Percentiles rank a stretch among this genome's conserved stretches.
Evolutionary conservation across 768 basidiomycete genomes (phyloP).

Genomic region (Kondoa malvinella): DNA sequence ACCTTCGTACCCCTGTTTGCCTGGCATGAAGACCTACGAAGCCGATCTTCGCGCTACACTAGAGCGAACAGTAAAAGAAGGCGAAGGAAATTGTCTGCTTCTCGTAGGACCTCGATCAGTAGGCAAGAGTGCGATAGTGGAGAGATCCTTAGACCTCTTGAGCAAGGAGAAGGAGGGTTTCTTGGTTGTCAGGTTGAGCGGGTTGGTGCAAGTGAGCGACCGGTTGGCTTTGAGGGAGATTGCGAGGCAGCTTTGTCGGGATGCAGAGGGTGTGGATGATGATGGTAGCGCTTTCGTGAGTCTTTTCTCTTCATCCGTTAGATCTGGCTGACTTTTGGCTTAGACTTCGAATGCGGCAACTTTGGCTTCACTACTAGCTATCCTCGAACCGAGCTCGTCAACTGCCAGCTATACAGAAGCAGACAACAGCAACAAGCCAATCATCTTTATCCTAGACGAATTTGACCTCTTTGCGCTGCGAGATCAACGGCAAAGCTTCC

Average conservation of each 20-base stretch:
- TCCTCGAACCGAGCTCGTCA: slow-evolving; percentile 25
- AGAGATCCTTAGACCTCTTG: slow-evolving; percentile 20
- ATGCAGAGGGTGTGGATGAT: slow-evolving; percentile 29
- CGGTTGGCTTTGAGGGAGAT: slow-evolving; percentile 82
- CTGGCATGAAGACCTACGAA: slow-evolving; percentile 19
- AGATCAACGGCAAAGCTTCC: slow-evolving; percentile 79
- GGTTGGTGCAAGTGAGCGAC: slow-evolving; percentile 69
- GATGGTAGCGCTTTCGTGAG: slow-evolving; percentile 36
- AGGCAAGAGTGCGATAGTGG: slow-evolving; percentile 26
- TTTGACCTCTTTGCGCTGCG: slow-evolving; percentile 75
- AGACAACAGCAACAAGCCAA: slow-evolving; percentile 28
- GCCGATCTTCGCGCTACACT: slow-evolving; percentile 20
- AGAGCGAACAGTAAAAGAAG: slow-evolving; percentile 23
- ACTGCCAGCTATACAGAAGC: slow-evolving; percentile 27
- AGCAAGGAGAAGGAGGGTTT: slow-evolving; percentile 16
- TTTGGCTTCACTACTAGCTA: slow-evolving; percentile 23
- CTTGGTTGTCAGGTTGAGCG: slow-evolving; percentile 62
- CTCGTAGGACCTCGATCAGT: slow-evolving; percentile 25
- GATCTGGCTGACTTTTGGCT: slow-evolving; percentile 38
- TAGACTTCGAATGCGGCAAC: slow-evolving; percentile 37
- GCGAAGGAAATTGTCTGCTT: slow-evolving; percentile 26
- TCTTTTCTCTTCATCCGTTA: slow-evolving; percentile 24
- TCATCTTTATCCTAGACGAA: slow-evolving; percentile 67
- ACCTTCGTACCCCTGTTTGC: neutral
- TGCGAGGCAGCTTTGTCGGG: slow-evolving; percentile 55